Base-by-base conservation (phyloP, 2,329 filamentous ascomycete genomes). In the Colletotrichum tropicale region DNA sequence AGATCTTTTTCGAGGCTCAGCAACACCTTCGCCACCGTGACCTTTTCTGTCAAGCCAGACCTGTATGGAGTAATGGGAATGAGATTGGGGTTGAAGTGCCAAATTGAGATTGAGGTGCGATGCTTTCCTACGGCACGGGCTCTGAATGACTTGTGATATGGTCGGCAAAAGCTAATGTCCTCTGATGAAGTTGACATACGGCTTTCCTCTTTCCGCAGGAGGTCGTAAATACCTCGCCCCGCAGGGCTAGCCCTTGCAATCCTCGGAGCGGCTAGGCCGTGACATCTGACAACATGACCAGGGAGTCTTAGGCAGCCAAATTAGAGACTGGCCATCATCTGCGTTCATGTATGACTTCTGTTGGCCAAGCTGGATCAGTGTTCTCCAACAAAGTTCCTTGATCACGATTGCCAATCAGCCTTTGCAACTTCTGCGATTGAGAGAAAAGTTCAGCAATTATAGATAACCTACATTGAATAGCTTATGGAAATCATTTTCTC, bases 321-420 rank as follows among this genome's bases (percentile, higher is more conserved):
- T 28, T 21, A 21, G n/a, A 52, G 10, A n/a, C 0, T 52, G 43
- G 2, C 15, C 15, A 16, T 16, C 8, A 2, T 58, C 55, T 58
- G 13, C 15, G 0, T 16, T 1, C 0, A 28, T 26, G 0, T 28
- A 0, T 10, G 18, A 48, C 38, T 2, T 48, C 18, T n/a, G 38
- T 10, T 12, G 6, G 5, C 18, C 18, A 48, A 0, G 16, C 16
- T 3, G 0, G 0, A 9, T 43, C 16, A 0, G 36, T 18, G 16
- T 43, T 43, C 2, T 43, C 36, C 3, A 9, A 43, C 16, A 3
- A 0, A 6, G 0, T 43, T 43, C 2, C 5, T 43, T 10, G 8
- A 18, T n/a, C 8, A 48, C 38, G 38, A 0, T 0, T n/a, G 8
- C 18, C 1, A 0, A 21, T 0, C 9, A n/a, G 38, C 16, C 38